Evolutionary conservation across 1,284 basidiomycete species (phyloP).

Genomic region (Chiua sp.): DNA sequence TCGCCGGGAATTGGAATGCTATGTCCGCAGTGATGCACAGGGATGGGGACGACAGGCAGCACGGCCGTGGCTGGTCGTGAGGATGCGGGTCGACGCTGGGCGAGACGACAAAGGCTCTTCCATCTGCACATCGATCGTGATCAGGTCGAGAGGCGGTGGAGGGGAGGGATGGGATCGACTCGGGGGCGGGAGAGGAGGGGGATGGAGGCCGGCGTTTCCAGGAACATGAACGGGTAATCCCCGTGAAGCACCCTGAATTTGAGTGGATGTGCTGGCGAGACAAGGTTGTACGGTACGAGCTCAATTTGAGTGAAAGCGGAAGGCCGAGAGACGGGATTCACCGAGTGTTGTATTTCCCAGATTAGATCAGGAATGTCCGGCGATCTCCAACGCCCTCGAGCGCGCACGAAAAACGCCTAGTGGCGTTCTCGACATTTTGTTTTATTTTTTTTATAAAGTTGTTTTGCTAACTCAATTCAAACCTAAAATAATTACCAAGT

Average conservation of each 20-base stretch:
- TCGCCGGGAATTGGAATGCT: slow-evolving; percentile 29
- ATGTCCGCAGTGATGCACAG: slow-evolving; percentile 30
- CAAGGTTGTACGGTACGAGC: slow-evolving; percentile 16
- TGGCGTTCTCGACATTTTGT: slow-evolving; percentile 24
- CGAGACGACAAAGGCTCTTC: too few relatives aligned
- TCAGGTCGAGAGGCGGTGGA: too few relatives aligned
- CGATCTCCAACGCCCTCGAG: slow-evolving; percentile 1
- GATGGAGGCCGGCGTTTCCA: too few relatives aligned
- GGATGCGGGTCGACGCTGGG: slow-evolving; percentile 22
- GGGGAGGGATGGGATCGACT: too few relatives aligned
- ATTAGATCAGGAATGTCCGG: slow-evolving; percentile 30
- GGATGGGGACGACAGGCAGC: not conserved
- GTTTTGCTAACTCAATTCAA: slow-evolving; percentile 45
- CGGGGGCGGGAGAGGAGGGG: too few relatives aligned
- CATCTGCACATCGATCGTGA: too few relatives aligned
- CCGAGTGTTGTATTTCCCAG: slow-evolving; percentile 33
- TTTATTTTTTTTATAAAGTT: not conserved
- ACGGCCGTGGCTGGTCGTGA: not conserved
- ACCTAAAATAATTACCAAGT: slow-evolving; percentile 39
- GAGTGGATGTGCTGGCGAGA: slow-evolving; percentile 16
- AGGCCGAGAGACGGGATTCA: slow-evolving; percentile 28
- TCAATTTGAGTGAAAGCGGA: slow-evolving; percentile 35
- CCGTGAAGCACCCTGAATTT: slow-evolving; percentile 38
- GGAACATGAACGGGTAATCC: slow-evolving; percentile 32
- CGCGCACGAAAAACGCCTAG: slow-evolving; percentile 33